Evolutionary conservation across 2,329 filamentous ascomycete species (phyloP), one percentile per base, ranked within the genome.

Genomic region (Harringtonia lauricola): DNA sequence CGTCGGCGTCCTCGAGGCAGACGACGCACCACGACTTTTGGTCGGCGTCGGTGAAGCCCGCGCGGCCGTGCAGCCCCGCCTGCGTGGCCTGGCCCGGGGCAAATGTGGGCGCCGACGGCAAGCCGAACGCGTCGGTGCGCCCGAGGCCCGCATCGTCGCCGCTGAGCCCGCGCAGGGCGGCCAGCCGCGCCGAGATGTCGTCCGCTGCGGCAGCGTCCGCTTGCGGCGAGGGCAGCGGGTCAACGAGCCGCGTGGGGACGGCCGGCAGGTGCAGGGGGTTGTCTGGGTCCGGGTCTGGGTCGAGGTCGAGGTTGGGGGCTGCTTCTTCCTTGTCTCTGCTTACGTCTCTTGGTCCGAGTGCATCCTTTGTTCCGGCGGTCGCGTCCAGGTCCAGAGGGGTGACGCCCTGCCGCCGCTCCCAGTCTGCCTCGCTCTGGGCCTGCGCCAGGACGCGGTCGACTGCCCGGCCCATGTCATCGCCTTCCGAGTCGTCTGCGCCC

Each of bases 21-120:
- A 92, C 87, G 28, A 81, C 74, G 58, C 87, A 94, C 85, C 86
- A 94, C 1, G 72, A 76, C 35, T 81, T 78, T 48, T 81, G 71
- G 53, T 90, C 84, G 29, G 82, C 80, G 52, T 89, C 81, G 0
- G 79, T 76, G 55, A 71, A 77, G 39, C 64, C 65, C 3, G 58
- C 62, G 35, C 6, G 71, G 56, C 5, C 64, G 59, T n/a, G 34
- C 24, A 26, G 24, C 24, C 24, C 24, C 13, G 18, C 31, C 33
- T 14, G 19, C 37, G 19, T 35, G 42, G 17, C 34, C 31, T 68
- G 65, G 7, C 61, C 60, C 0, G 72, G 73, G n/a, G 56, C 57
- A 48, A 68, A 71, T 1, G 65, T 69, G 0, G 74, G 74, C 2
- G 66, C 72, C 0, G 66, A 65, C 1, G 72, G 73, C 1, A 76